Conservation (phyloP, 257 asterid genomes). For the Solanum bulbocastanum region DNA sequence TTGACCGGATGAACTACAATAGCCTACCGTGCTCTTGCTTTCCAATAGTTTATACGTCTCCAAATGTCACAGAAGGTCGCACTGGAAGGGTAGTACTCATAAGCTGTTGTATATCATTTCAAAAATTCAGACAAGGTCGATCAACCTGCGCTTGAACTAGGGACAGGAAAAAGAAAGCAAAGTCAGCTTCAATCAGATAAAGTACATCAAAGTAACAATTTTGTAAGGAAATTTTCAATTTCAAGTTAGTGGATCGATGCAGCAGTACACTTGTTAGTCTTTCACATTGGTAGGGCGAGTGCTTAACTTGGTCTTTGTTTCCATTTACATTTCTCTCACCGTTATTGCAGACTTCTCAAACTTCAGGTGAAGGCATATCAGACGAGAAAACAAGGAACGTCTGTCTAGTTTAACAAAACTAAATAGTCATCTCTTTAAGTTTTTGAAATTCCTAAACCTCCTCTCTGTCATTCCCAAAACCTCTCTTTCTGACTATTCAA, state of each 20-base stretch:
- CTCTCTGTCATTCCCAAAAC: background rate
- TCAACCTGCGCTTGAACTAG: constrained; percentile 29
- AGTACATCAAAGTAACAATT: background rate
- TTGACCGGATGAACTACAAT: background rate
- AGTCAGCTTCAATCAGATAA: background rate
- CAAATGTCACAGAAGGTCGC: background rate
- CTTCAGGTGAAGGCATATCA: background rate
- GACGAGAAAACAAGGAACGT: background rate
- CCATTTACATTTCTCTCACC: background rate
- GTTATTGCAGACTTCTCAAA: background rate
- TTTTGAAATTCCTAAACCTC: background rate
- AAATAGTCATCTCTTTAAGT: background rate
- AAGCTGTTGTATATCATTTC: background rate
- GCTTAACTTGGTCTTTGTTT: background rate
- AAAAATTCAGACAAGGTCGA: constrained; percentile 20
- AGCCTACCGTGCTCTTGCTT: background rate
- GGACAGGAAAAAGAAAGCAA: background rate
- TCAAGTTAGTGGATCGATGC: background rate
- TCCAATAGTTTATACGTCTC: background rate
- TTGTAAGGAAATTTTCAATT: background rate
- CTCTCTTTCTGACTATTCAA: background rate
- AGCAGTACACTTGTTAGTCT: background rate
- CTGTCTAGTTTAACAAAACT: background rate
- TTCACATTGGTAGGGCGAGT: background rate
- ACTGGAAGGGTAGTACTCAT: background rate